Base-by-base conservation (phyloP, 1,284 basidiomycete genomes). In the Papiliotrema nemorosa region DNA sequence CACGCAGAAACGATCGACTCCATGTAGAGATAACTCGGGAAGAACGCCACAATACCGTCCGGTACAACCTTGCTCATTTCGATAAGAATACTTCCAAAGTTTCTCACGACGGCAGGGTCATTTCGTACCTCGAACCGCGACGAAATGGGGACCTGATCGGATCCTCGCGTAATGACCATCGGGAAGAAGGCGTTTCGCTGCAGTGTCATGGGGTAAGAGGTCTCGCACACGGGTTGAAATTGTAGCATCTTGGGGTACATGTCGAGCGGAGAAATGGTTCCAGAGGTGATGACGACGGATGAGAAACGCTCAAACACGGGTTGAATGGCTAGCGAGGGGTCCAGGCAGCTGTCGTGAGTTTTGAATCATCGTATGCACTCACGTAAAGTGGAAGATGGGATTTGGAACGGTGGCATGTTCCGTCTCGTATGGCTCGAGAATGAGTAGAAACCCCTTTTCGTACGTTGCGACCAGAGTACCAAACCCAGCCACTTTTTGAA, bases 161-260 rank as follows among this genome's bases (percentile, higher is more conserved):
- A 92, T 43, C 96, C 96, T 49, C 96, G 83, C 5, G 96, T 98
- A 66, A 98, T 97, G 57, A 98, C 92, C 75, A 98, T 78, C n/a
- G 96, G 96, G 64, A 99, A 76, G 78, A 99, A 99, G 53, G 92
- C 91, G 67, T 97, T 96, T 52, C 96, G 84, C 3, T 90, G 89
- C 29, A 99, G 81, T 13, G 96, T 97, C 96, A 99, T 99, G 3
- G 94, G 83, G 76, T 98, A 99, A 3, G 88, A 90, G 74, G 97
- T 94, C 76, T 96, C 89, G 10, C 97, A 89, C 21, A 96, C 91
- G 2, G 96, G 93, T 27, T 91, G 91, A 72, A 99, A 99, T 64
- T 94, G 90, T 38, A 99, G 81, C 88, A 99, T 99, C 76, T 98
- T 99, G 21, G 96, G 96, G 74, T 99, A 76, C 96, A 99, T 99